Evolutionary conservation across 2,329 filamentous ascomycete genomes (phyloP).

Genomic region (Thermothelomyces thermophilus): DNA sequence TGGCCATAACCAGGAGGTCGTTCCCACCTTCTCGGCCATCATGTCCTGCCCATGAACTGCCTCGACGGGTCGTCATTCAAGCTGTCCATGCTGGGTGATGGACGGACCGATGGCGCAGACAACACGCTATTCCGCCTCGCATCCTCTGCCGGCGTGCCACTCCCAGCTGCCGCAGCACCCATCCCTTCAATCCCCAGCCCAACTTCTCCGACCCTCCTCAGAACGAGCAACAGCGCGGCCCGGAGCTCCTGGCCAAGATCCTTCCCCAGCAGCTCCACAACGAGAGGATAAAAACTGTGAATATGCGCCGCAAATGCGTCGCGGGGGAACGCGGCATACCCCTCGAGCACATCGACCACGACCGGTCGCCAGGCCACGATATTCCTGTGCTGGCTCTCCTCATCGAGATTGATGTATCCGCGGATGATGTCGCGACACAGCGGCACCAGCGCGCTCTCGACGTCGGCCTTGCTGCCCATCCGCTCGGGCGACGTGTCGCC

Average conservation of each 20-base stretch:
- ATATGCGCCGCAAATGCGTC: conserved; percentile 76
- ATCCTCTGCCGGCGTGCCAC: background rate
- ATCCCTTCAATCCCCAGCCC: conserved; percentile 51
- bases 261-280: conserved; percentile 73
- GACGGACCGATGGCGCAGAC: conserved; percentile 9
- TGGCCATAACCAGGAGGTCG: background rate
- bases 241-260: conserved; percentile 78
- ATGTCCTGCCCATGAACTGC: conserved; percentile 22
- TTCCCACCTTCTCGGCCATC: background rate
- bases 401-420: conserved; percentile 78
- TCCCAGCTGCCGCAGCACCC: conserved; percentile 19
- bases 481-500: conserved; percentile 80
- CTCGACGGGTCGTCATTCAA: conserved; percentile 24
- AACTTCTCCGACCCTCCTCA: conserved; percentile 78
- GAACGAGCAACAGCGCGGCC: conserved; percentile 65
- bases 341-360: conserved; percentile 92
- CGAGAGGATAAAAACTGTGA: conserved; percentile 76
- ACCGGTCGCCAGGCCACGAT: conserved; percentile 96
- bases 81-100: conserved; percentile 18
- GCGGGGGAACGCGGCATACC: conserved; percentile 76
- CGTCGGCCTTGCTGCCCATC: conserved; percentile 69
- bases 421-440: conserved; percentile 91
- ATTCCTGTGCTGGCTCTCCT: conserved; percentile 94
- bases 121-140: conserved; percentile 18
- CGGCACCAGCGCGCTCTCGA: conserved; percentile 86